phyloP scores from a whole-genome alignment of 2,329 filamentous ascomycete species.

The Teratosphaeria zuluensis region DNA sequence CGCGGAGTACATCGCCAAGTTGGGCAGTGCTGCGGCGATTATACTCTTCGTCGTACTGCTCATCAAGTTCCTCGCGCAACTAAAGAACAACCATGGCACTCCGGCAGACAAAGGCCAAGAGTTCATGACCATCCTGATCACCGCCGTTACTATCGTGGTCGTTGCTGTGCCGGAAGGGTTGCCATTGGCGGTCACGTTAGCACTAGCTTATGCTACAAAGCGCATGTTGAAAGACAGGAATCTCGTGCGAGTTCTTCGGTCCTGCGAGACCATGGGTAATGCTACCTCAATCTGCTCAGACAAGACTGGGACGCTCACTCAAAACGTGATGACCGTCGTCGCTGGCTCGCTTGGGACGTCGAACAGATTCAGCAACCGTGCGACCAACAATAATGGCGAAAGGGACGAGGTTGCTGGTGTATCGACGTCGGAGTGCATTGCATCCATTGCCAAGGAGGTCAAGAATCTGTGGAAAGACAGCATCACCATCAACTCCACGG shows the following conservation, averaged over 20 bases:
- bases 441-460: constrained; percentile 32
- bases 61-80: constrained; percentile 69
- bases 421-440: constrained; percentile 44
- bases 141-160: constrained; percentile 56
- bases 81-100: constrained; percentile 44
- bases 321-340: constrained; percentile 69
- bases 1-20: constrained; percentile 71
- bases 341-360: constrained; percentile 57
- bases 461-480: constrained; percentile 53
- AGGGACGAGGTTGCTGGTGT: constrained; percentile 37
- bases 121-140: constrained; percentile 54
- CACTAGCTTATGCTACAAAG: constrained; percentile 57
- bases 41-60: constrained; percentile 76
- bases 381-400: constrained; percentile 21
- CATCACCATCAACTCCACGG: constrained; percentile 59
- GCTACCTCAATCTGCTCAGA: constrained; percentile 70
- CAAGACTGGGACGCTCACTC: constrained; percentile 66
- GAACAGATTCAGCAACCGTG: constrained; percentile 44
- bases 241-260: constrained; percentile 56
- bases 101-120: constrained; percentile 68
- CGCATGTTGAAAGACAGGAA: constrained; percentile 62
- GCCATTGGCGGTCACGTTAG: constrained; percentile 58
- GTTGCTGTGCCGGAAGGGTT: constrained; percentile 61
- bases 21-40: constrained; percentile 66
- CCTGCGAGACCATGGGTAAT: constrained; percentile 64